A percentile compares a stretch with the other conserved stretches of the same genome.
Evolutionary conservation across 371 early-diverging fungal species (phyloP).

Genomic region (Saksenaea oblongispora): DNA sequence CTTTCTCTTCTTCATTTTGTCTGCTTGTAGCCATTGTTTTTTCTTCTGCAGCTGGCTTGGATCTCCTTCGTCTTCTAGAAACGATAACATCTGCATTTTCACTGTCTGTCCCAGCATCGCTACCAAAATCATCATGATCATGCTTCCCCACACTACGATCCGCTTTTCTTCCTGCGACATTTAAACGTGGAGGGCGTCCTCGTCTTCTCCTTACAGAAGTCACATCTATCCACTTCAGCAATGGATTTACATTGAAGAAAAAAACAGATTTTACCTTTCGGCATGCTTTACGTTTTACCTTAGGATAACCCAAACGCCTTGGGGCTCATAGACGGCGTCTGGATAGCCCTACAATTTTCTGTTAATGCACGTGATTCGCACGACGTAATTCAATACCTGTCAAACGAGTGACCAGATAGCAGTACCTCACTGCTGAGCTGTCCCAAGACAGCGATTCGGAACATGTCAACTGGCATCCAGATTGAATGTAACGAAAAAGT

Average conservation of each 20-base stretch:
- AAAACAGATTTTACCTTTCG: not conserved
- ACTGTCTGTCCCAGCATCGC: not conserved
- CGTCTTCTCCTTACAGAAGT: not conserved
- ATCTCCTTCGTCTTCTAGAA: not conserved
- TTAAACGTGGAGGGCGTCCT: not conserved
- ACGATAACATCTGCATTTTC: not conserved
- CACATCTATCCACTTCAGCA: not conserved
- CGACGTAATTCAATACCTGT: too few relatives aligned
- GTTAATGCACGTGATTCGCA: too few relatives aligned
- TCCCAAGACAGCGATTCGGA: too few relatives aligned
- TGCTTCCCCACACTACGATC: not conserved
- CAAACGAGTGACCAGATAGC: too few relatives aligned
- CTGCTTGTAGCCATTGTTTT: not conserved
- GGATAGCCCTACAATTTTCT: too few relatives aligned
- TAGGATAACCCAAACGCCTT: not conserved
- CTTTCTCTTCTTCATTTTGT: constrained; percentile 8
- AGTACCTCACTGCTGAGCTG: too few relatives aligned
- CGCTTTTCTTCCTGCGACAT: not conserved
- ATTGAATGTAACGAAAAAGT: too few relatives aligned
- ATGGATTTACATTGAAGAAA: not conserved
- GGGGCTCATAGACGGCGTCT: too few relatives aligned
- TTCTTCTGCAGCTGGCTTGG: not conserved
- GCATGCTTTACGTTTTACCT: not conserved
- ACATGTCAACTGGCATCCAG: too few relatives aligned
- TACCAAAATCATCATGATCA: not conserved